A percentile compares a stretch with the other conserved stretches of the same genome.
These are phyloP conservation scores for Entomophthora muscae DNA, from an alignment of 371 early-diverging fungal genomes.

Conservation along the genomic window DNA sequence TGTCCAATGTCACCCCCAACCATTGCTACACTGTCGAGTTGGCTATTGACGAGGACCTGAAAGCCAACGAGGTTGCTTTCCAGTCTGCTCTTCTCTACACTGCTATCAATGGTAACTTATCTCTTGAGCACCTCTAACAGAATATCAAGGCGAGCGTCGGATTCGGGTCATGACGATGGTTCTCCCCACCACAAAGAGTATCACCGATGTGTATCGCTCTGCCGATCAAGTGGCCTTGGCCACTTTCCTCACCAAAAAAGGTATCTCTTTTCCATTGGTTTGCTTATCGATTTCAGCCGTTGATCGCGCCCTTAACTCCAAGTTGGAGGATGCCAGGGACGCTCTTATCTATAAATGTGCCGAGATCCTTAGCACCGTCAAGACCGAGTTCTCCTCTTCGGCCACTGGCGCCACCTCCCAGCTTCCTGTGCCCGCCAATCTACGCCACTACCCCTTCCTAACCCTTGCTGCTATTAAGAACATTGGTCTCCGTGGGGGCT, in stretches of 20 bases:
- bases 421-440: slow-evolving; percentile 62
- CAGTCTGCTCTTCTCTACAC: slow-evolving; percentile 95
- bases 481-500: slow-evolving; percentile 38
- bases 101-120: slow-evolving; percentile 41
- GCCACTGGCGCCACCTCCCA: slow-evolving; percentile 61
- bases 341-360: slow-evolving; percentile 70
- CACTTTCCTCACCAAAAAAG: slow-evolving; percentile 70
- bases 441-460: slow-evolving; percentile 72
- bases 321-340: slow-evolving; percentile 89
- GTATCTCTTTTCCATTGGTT: slow-evolving; percentile 10
- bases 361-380: slow-evolving; percentile 75
- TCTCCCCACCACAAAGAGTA: slow-evolving; percentile 65
- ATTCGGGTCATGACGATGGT: slow-evolving; percentile 91
- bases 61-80: slow-evolving; percentile 67
- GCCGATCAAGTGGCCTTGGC: slow-evolving; percentile 77
- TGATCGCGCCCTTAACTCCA: slow-evolving; percentile 67
- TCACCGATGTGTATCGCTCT: slow-evolving; percentile 61
- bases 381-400: slow-evolving; percentile 49
- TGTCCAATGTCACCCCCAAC: slow-evolving; percentile 88
- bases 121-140: no score
- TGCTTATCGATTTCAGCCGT: slow-evolving; percentile 21
- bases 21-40: slow-evolving; percentile 88
- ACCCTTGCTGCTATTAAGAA: slow-evolving; percentile 66
- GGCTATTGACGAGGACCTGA: slow-evolving; percentile 67
- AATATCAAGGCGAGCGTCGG: no score